Conservation (phyloP, 1,284 basidiomycete genomes). For the Lentinula novae-zelandiae region DNA sequence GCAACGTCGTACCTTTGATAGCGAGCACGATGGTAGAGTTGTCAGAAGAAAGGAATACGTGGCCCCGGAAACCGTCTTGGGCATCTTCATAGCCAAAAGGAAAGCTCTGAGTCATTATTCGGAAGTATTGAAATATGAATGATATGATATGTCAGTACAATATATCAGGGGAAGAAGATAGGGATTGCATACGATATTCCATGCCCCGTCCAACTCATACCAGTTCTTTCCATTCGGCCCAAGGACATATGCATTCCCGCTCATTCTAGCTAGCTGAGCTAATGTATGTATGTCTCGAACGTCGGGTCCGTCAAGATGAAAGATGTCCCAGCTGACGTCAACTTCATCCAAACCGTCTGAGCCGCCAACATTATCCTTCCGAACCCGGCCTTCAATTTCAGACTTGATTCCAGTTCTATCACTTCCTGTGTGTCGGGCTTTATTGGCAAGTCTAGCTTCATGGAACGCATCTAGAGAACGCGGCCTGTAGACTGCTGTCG, state of each 20-base stretch:
- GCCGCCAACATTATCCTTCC: conserved; percentile 40
- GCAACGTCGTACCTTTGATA: conserved; percentile 89
- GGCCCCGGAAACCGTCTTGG: conserved; percentile 86
- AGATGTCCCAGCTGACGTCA: conserved; percentile 51
- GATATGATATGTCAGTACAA: background rate
- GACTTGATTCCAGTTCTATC: background rate
- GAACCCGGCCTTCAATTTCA: conserved; percentile 20
- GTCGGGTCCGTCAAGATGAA: conserved; percentile 62
- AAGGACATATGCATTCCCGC: conserved; percentile 84
- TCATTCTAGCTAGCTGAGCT: conserved; percentile 81
- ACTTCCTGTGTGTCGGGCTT: conserved; percentile 14
- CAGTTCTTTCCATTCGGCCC: conserved; percentile 63
- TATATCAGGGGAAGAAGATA: background rate
- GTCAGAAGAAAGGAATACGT: conserved; percentile 78
- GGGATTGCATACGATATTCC: conserved; percentile 61
- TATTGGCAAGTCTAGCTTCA: conserved; percentile 26
- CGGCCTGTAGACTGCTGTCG: conserved; percentile 61
- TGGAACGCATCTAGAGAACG: conserved; percentile 47
- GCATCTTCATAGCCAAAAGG: conserved; percentile 90
- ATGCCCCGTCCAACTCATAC: conserved; percentile 77
- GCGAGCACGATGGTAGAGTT: conserved; percentile 86
- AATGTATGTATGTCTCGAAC: conserved; percentile 81
- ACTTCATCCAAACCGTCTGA: conserved; percentile 27
- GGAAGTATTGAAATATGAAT: background rate
- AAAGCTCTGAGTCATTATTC: conserved; percentile 51